Percentiles rank a stretch among this genome's conserved stretches.
These are phyloP conservation scores for Candida coquimbonensis DNA, from an alignment of 805 yeast species.

Conservation along the genomic window DNA sequence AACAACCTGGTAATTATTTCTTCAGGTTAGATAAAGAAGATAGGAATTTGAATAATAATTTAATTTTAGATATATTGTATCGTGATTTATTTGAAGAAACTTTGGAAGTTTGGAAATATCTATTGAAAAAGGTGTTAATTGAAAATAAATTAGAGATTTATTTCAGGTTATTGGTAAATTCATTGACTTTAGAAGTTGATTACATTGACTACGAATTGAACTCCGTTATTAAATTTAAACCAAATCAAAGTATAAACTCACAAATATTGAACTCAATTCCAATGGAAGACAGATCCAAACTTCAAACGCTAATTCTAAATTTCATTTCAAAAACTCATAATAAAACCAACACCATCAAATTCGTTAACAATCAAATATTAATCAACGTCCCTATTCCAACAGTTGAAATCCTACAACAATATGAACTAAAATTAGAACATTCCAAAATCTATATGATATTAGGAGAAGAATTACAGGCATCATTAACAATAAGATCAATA, in stretches of 20 bases:
- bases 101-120: constrained; percentile 17
- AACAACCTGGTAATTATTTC: constrained; percentile 62
- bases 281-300: neutral
- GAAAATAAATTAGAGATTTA: constrained; percentile 1
- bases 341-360: neutral
- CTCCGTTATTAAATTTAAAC: neutral
- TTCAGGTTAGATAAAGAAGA: constrained; percentile 38
- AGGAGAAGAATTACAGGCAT: constrained; percentile 54
- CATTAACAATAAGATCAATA: constrained; percentile 31
- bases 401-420: constrained; percentile 52
- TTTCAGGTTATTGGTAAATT: neutral
- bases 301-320: neutral
- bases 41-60: constrained; percentile 20
- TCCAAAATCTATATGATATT: constrained; percentile 40
- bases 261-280: neutral
- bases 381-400: constrained; percentile 60
- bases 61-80: constrained; percentile 39
- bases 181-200: constrained; percentile 3
- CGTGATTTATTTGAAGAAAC: constrained; percentile 43
- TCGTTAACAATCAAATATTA: constrained; percentile 20
- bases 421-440: constrained; percentile 34
- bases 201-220: constrained; percentile 5
- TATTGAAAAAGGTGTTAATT: constrained; percentile 11
- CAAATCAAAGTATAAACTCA: neutral
- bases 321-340: neutral